These are phyloP conservation scores for Diplodia sapinea DNA, from an alignment of 2,329 filamentous ascomycete genomes.

Conservation along the genomic window DNA sequence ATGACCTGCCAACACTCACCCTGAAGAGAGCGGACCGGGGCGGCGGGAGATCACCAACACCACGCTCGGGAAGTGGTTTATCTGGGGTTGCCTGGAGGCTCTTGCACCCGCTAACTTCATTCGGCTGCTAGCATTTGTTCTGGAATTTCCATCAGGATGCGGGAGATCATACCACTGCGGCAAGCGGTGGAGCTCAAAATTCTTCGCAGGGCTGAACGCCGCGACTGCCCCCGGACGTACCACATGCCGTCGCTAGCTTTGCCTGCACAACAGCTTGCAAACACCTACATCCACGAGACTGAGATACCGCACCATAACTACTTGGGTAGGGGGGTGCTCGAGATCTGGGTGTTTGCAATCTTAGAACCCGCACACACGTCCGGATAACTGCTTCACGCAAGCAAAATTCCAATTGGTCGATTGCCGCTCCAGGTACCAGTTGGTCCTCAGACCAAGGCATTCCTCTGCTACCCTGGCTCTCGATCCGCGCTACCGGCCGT, in stretches of 20 bases:
- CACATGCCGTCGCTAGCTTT: background rate
- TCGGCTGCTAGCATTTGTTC: conserved; percentile 18
- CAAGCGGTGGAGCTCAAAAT: conserved; percentile 14
- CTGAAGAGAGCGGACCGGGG: conserved; percentile 11
- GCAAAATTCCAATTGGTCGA: conserved; percentile 3
- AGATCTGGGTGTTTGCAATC: too few relatives aligned
- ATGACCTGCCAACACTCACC: background rate
- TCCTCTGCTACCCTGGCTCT: conserved; percentile 1
- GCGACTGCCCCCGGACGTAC: background rate
- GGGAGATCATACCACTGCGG: conserved; percentile 7
- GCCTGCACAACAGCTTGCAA: background rate
- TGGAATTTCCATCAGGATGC: conserved; percentile 4
- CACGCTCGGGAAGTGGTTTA: conserved; percentile 12
- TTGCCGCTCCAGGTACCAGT: background rate
- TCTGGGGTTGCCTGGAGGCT: conserved; percentile 22
- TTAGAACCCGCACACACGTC: too few relatives aligned
- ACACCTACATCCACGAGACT: too few relatives aligned
- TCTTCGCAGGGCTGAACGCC: conserved; percentile 8
- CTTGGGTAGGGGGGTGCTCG: too few relatives aligned
- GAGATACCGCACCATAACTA: too few relatives aligned
- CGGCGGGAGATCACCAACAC: conserved; percentile 28
- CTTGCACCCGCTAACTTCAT: conserved; percentile 21
- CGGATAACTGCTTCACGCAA: too few relatives aligned
- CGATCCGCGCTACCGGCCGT: conserved; percentile 9
- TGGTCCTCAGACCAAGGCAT: conserved; percentile 3